Evolutionary conservation across 306 rosid genomes (phyloP).

Genomic region (Malus domestica): ASM211411v1 NC_041795.1:28804001-28804500

Average conservation of each 20-base stretch:
- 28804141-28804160: not conserved
- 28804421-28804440: too few species aligned
- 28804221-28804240: not conserved
- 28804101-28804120: not conserved
- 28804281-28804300: constrained; percentile 22
- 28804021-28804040: constrained; percentile 9
- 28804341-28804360: too few species aligned
- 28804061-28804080: not conserved
- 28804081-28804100: not conserved
- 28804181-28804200: not conserved
- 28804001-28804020: not conserved
- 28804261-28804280: not conserved
- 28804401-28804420: too few species aligned
- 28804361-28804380: too few species aligned
- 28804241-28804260: not conserved
- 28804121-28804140: not conserved
- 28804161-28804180: not conserved
- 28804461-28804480: too few species aligned
- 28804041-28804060: not conserved
- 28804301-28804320: too few species aligned
- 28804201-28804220: not conserved
- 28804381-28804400: too few species aligned
- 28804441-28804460: too few species aligned
- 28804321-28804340: too few species aligned
- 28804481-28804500: too few species aligned